Evolutionary conservation across 2,329 filamentous ascomycete species (phyloP).

Genomic region (Pseudonectria buxi): DNA sequence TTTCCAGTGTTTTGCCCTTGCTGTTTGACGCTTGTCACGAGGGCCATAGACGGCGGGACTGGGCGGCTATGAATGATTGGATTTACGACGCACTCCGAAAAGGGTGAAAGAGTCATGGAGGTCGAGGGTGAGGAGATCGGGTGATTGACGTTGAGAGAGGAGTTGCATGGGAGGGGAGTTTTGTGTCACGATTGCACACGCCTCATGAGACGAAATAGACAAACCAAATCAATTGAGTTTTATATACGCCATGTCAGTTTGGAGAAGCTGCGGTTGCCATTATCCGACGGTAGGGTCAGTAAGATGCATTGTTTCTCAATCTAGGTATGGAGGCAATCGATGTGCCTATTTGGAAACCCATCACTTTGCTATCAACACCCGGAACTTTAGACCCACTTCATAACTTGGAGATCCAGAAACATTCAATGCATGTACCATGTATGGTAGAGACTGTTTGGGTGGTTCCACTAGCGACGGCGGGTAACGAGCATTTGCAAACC

Average conservation of each 20-base stretch:
- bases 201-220: slow-evolving; percentile 20
- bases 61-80: slow-evolving; percentile 23
- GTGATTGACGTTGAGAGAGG: slow-evolving; percentile 8
- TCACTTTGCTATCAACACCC: too few relatives aligned
- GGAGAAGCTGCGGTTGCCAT: neutral
- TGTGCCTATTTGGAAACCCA: too few relatives aligned
- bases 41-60: slow-evolving; percentile 16
- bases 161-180: slow-evolving; percentile 17
- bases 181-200: slow-evolving; percentile 23
- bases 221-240: slow-evolving; percentile 24
- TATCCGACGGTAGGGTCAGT: too few relatives aligned
- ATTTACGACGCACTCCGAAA: slow-evolving; percentile 22
- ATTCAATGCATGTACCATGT: too few relatives aligned
- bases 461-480: too few relatives aligned
- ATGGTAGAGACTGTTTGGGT: too few relatives aligned
- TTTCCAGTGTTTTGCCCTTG: slow-evolving; percentile 8
- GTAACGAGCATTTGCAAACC: too few relatives aligned
- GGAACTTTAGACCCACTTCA: too few relatives aligned
- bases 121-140: slow-evolving; percentile 5
- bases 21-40: slow-evolving; percentile 8
- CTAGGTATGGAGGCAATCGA: too few relatives aligned
- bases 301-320: too few relatives aligned
- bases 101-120: slow-evolving; percentile 13
- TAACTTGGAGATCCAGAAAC: too few relatives aligned
- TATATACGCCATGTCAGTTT: slow-evolving; percentile 9